Evolutionary conservation across 2,329 filamentous ascomycete genomes (phyloP).

Genomic region (Hymenoscyphus scutula): DNA sequence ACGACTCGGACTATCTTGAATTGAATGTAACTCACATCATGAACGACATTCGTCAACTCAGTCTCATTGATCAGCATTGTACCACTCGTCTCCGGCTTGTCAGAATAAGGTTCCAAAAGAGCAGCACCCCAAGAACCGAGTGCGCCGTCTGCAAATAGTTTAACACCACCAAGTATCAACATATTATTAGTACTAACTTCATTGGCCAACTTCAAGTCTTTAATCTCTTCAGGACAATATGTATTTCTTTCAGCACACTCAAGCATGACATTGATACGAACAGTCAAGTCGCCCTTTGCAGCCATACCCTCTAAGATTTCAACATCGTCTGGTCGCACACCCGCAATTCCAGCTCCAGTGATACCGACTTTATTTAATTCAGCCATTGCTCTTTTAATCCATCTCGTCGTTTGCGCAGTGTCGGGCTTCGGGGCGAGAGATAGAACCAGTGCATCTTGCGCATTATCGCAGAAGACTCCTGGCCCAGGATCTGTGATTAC

Average conservation of each 20-base stretch:
- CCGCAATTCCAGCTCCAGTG: slow-evolving; percentile 68
- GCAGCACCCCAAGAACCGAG: slow-evolving; percentile 71
- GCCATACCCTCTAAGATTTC: slow-evolving; percentile 54
- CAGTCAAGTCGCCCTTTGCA: slow-evolving; percentile 51
- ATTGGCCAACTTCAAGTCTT: slow-evolving; percentile 31
- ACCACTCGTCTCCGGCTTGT: slow-evolving; percentile 59
- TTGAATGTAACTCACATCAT: slow-evolving; percentile 28
- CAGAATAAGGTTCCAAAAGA: slow-evolving; percentile 67
- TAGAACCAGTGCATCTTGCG: slow-evolving; percentile 58
- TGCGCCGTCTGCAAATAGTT: slow-evolving; percentile 69
- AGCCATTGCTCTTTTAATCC: slow-evolving; percentile 58
- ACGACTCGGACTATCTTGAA: not conserved
- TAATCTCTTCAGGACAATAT: slow-evolving; percentile 56
- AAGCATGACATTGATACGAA: slow-evolving; percentile 67
- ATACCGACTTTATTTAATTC: slow-evolving; percentile 63
- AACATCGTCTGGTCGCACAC: slow-evolving; percentile 54
- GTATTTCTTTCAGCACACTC: slow-evolving; percentile 64
- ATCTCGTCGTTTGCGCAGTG: slow-evolving; percentile 50
- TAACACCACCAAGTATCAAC: slow-evolving; percentile 61
- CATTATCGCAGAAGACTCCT: slow-evolving; percentile 73
- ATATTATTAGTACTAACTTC: slow-evolving; percentile 22
- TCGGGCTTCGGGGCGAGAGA: slow-evolving; percentile 56
- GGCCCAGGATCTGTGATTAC: slow-evolving; percentile 58
- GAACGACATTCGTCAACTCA: slow-evolving; percentile 51
- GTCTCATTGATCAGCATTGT: slow-evolving; percentile 66